Percentiles rank a stretch among this genome's conserved stretches.
phyloP scores from a whole-genome alignment of 1,139 yeast species.

The Pichia terricola region DNA sequence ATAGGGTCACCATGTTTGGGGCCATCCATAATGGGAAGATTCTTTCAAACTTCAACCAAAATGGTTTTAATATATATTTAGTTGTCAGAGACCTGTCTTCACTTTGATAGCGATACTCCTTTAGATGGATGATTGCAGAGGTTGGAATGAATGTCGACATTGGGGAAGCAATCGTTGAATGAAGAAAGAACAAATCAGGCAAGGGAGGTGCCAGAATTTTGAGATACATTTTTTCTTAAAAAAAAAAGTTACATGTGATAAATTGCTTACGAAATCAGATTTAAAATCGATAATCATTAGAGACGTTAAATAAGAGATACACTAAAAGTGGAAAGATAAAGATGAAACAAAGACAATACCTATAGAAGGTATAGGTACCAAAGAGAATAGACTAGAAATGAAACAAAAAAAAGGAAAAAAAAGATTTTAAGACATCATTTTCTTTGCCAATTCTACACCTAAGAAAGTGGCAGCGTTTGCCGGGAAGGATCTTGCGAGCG shows the following conservation, averaged over 20 bases:
- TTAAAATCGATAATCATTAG: too few relatives aligned
- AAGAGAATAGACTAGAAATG: too few relatives aligned
- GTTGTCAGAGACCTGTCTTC: constrained; percentile 79
- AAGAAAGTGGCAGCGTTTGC: constrained; percentile 97
- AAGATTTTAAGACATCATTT: constrained; percentile 25
- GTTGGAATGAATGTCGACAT: constrained; percentile 25
- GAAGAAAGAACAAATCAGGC: too few relatives aligned
- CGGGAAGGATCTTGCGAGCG: constrained; percentile 89
- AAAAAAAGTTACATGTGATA: too few relatives aligned
- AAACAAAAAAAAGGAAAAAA: too few relatives aligned
- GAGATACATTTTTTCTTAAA: too few relatives aligned
- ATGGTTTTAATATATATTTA: constrained; percentile 64
- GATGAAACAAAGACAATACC: too few relatives aligned
- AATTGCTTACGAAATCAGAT: too few relatives aligned
- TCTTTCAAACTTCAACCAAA: constrained; percentile 64
- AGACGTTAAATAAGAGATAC: too few relatives aligned
- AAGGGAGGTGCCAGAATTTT: too few relatives aligned
- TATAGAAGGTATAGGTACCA: too few relatives aligned
- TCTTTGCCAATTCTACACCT: constrained; percentile 86
- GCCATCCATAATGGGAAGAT: constrained; percentile 83
- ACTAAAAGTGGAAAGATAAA: too few relatives aligned
- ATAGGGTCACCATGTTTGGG: constrained; percentile 75
- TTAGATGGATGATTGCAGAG: constrained; percentile 18
- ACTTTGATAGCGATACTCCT: constrained; percentile 40
- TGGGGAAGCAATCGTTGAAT: neutral